Evolutionary conservation across 768 basidiomycete genomes (phyloP), one percentile per base, ranked within the genome.

Genomic region (Strobilomyces echinocephalus): DNA sequence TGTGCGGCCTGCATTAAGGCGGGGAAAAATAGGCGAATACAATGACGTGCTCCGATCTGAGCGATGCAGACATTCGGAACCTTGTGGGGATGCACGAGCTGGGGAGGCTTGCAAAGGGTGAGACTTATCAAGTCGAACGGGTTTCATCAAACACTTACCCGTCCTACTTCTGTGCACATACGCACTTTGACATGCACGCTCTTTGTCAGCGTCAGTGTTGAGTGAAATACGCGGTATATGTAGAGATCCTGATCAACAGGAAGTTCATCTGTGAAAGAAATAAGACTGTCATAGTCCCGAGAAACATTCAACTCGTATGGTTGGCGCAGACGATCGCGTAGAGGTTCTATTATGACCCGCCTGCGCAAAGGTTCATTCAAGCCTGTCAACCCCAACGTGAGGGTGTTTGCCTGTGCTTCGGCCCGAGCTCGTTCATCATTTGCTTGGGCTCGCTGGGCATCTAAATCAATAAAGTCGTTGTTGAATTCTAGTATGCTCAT

Each of bases 1-100:
- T 49, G 18, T 0, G 46, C 41, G 1, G 46, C 46, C 33, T 30
- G 14, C 47, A 38, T 49, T n/a, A 54, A 43, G 8, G 41, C 47
- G 7, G 53, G 47, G 21, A 49, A 54, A 36, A 53, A 54, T 6
- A 54, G 42, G 14, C 35, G 47, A 24, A 54, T 10, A 8, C 34
- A 24, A 4, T 49, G 47, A 2, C 42, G 30, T 14, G 42, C 11
- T 18, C 53, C 42, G 3, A 54, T 36, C 3, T 54, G 53, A 9
- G 42, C 42, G 11, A 54, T 49, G 35, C 53, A 54, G 42, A 54
- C 42, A 4, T 54, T 49, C 2, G 53, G 53, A 5, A 54, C 47
- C 9, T 54, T 44, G 35, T 49, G 47, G 11, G 47, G 53, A 10
- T 15, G 21, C 7, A 54, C 42, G 15, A 31, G 24, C 45, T 41